Base-by-base conservation (phyloP, 306 rosid species). In the Gastrolobium bilobum region DNA sequence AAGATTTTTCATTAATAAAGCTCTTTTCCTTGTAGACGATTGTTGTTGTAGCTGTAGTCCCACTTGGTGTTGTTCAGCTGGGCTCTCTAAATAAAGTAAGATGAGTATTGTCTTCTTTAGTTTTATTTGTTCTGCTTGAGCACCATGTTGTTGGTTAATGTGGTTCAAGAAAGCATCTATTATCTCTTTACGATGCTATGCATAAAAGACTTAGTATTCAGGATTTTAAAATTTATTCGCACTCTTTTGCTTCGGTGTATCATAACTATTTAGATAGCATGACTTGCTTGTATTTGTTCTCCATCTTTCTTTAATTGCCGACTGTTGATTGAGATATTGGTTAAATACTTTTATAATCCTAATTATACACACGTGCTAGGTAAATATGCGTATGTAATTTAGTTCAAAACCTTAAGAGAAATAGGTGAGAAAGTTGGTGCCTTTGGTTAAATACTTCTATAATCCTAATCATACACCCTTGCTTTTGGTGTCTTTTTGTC, bases 1-100 rank as follows among this genome's bases (percentile, higher is more conserved):
- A 6, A 42, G 30, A 38, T 65, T 59, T 84, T 59, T 79, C 37
- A 63, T 78, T 39, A 71, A 54, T 46, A 20, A 11, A 78, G 48
- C 75, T 11, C 61, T 81, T 78, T 85, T 57, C 79, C 73, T 37
- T 87, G 84, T 64, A 96, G 98, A 96, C 99, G 53, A 84, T 96
- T 73, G 92, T 83, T 52, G 90, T 91, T 66, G 88, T 87, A 71
- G 86, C 98, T 68, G 94, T 95, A 65, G 88, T 73, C 77, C 96
- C 99, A 5, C 96, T 86, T 67, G 98, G 99, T 39, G 93, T 96
- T 88, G 85, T 96, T 79, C 99, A 93, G 84, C 97, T 96, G 74
- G 99, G 99, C 13, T 93, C 98, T 68, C 81, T 86, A 57, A 87
- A 88, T 82, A 93, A 90, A 76, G 99, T 96, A 85, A 43, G 91